phyloP scores from a whole-genome alignment of 2,329 filamentous ascomycete species.

The Aureobasidium sp. region DNA sequence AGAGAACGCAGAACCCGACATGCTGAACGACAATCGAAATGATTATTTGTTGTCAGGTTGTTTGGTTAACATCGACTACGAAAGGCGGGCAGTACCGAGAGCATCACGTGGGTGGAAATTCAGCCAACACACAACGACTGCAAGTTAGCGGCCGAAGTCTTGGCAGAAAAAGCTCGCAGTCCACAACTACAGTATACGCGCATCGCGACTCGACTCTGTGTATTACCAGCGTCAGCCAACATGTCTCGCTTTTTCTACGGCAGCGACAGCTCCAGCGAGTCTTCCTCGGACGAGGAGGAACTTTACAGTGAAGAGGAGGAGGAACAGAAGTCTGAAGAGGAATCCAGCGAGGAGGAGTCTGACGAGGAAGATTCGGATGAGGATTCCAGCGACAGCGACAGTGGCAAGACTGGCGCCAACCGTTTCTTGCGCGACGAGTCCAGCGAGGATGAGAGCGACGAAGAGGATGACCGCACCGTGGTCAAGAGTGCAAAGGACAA shows the following conservation, averaged over 20 bases:
- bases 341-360: slow-evolving; percentile 46
- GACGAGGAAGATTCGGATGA: slow-evolving; percentile 30
- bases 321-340: slow-evolving; percentile 48
- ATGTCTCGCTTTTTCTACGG: slow-evolving; percentile 98
- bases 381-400: slow-evolving; percentile 44
- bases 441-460: slow-evolving; percentile 75
- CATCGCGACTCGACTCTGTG: slow-evolving; percentile 7
- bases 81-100: neutral
- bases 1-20: neutral
- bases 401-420: slow-evolving; percentile 62
- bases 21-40: neutral
- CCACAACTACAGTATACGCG: neutral
- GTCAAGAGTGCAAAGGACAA: slow-evolving; percentile 99
- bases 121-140: neutral
- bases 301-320: slow-evolving; percentile 77
- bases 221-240: slow-evolving; percentile 31
- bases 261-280: slow-evolving; percentile 92
- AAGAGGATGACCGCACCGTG: slow-evolving; percentile 75
- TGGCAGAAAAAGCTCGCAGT: neutral
- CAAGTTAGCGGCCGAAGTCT: neutral
- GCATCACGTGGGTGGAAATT: neutral
- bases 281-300: slow-evolving; percentile 89
- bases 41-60: neutral
- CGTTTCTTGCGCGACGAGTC: slow-evolving; percentile 73
- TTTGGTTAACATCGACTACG: neutral